A percentile compares a stretch with the other conserved stretches of the same genome.
These are phyloP conservation scores for Penium margaritaceum DNA, from an alignment of 139 green algal genomes.

Conservation along the genomic window DNA sequence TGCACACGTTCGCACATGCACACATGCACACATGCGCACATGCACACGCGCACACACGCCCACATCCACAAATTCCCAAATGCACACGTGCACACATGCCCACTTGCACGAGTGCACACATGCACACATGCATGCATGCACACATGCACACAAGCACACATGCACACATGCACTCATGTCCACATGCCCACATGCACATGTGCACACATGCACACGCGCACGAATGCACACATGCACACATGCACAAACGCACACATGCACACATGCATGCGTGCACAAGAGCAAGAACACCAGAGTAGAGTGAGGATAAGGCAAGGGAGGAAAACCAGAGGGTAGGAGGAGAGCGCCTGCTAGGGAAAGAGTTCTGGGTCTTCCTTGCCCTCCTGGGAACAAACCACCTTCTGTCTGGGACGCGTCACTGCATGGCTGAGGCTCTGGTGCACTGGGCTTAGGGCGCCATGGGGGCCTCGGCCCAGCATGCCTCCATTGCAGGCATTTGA, in stretches of 20 bases:
- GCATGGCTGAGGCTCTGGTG: too few relatives aligned
- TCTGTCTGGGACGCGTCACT: too few relatives aligned
- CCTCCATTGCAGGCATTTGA: too few relatives aligned
- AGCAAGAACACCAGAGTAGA: too few relatives aligned
- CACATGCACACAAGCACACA: not conserved
- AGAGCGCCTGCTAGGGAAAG: too few relatives aligned
- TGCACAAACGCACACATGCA: not conserved
- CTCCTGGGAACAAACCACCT: too few relatives aligned
- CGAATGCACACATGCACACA: not conserved
- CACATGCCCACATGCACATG: not conserved
- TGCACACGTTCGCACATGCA: not conserved
- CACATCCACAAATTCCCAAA: not conserved
- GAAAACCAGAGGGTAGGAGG: too few relatives aligned
- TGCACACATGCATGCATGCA: slow-evolving; percentile 5
- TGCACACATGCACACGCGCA: not conserved
- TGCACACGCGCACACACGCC: not conserved
- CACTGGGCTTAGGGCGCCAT: too few relatives aligned
- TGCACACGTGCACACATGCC: not conserved
- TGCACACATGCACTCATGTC: not conserved
- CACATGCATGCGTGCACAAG: not conserved
- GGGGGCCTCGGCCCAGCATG: too few relatives aligned
- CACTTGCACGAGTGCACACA: not conserved
- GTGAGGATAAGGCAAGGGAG: too few relatives aligned
- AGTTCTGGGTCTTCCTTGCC: too few relatives aligned
- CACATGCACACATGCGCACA: slow-evolving; percentile 2